Base-by-base conservation (phyloP, 1,284 basidiomycete species). In the Malassezia obtusa region DNA sequence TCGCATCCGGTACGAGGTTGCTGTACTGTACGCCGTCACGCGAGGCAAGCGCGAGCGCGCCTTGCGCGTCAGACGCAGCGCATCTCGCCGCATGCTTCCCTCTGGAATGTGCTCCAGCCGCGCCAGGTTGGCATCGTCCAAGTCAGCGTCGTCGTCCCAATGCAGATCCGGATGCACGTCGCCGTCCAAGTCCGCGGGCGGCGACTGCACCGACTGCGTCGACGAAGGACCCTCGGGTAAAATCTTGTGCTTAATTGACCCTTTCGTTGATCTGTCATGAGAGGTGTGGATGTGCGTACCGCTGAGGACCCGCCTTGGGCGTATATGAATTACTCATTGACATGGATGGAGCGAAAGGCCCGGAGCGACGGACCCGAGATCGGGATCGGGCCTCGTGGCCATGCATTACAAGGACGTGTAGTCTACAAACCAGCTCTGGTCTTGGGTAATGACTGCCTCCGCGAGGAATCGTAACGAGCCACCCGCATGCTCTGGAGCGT, bases 11-110 rank as follows among this genome's bases (percentile, higher is more conserved):
- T 92, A 95, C 12, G 89, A 89, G 40, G 82, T 84, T 33, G 90
- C 88, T 14, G 90, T 95, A 50, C 89, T 88, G 76, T 94, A 95
- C 2, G 90, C 90, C 4, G 90, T 94, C 17, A 92, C 90, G 62
- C 91, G 78, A n/a, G 91, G 89, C 28, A 95, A 75, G 37, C 85
- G 88, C 63, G 90, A 89, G 31, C 90, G 89, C 68, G 91, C 91
- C 75, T 86, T 88, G 76, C 92, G 91, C 0, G 90, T 95, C 59
- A 95, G 76, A 54, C 81, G 82, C 56, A 89, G 77, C 0, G 91
- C 91, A 79, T 95, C 90, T 57, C 89, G 80, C 43, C 89, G 81
- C 30, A 91, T 91, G 33, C 88, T 89, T 2, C 91, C 91, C 43
- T 89, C 89, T 2, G 91, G 91, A 55, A 95, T 96, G 45, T 68